Conservation (phyloP, 495 filamentous ascomycete genomes). For the Trichoderma asperelloides region DNA sequence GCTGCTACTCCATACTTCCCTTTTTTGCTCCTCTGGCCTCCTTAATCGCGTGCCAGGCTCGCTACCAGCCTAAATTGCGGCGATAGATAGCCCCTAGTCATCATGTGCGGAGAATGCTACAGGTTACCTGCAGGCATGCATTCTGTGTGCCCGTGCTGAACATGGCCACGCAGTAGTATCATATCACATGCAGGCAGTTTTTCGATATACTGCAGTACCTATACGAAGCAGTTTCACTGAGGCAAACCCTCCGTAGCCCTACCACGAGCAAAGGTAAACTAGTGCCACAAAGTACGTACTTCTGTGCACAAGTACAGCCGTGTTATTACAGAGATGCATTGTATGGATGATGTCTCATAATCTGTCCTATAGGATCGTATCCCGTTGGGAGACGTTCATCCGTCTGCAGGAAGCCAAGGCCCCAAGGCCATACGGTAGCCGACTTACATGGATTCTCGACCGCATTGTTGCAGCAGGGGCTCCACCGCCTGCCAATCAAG, state of each 20-base stretch:
- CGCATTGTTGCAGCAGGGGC: background rate
- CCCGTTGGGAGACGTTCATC: background rate
- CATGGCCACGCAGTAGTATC: conserved; percentile 5
- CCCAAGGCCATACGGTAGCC: background rate
- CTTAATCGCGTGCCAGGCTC: background rate
- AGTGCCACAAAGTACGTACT: background rate
- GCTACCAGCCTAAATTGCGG: background rate
- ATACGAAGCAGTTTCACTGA: background rate
- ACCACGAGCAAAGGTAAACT: background rate
- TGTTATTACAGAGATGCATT: background rate
- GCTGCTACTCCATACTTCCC: background rate
- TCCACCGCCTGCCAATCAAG: background rate
- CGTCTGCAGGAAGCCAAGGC: background rate
- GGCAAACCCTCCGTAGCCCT: background rate
- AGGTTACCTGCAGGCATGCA: background rate
- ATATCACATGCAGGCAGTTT: background rate
- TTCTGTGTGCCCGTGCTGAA: background rate
- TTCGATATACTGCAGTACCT: background rate
- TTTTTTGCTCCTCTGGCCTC: background rate
- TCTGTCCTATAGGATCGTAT: background rate
- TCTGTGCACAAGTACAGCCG: background rate
- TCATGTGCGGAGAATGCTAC: background rate
- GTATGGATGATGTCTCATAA: background rate
- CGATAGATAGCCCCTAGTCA: background rate
- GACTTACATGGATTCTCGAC: background rate